Conservation (phyloP, 1,139 yeast species). For the Nakaseomyces delphensis region DNA sequence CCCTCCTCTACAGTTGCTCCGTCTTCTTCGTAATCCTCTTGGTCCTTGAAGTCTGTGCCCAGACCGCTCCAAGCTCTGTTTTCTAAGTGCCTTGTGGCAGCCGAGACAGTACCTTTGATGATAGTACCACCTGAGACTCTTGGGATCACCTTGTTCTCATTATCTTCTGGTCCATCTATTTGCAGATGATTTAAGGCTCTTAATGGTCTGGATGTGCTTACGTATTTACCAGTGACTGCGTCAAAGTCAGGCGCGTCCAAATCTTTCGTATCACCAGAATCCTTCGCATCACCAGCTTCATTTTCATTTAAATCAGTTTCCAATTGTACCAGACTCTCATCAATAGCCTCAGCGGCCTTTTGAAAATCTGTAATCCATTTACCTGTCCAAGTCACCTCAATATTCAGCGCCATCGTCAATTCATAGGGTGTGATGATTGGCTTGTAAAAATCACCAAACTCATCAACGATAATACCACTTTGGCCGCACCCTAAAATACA, state of each 20-base stretch:
- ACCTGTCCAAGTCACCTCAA: conserved; percentile 81
- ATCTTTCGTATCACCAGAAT: conserved; percentile 34
- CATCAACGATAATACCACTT: conserved; percentile 81
- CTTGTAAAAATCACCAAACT: conserved; percentile 68
- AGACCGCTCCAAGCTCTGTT: conserved; percentile 79
- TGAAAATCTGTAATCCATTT: conserved; percentile 82
- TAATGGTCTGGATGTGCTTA: conserved; percentile 65
- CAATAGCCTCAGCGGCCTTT: conserved; percentile 30
- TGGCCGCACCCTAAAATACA: conserved; percentile 91
- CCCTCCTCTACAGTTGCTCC: conserved; percentile 81
- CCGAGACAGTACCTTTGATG: conserved; percentile 73
- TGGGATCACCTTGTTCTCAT: conserved; percentile 42
- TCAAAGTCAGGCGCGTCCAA: conserved; percentile 78
- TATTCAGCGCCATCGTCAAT: conserved; percentile 64
- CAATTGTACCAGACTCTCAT: conserved; percentile 25
- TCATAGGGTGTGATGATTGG: conserved; percentile 95
- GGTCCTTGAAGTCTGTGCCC: conserved; percentile 65
- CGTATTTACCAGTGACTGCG: conserved; percentile 74
- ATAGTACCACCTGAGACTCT: conserved; percentile 42
- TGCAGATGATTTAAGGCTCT: conserved; percentile 58
- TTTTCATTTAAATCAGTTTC: too few species aligned
- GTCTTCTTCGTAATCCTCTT: conserved; percentile 39
- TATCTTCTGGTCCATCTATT: conserved; percentile 34
- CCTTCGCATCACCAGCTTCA: too few species aligned
- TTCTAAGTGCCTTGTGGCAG: conserved; percentile 75